phyloP scores from a whole-genome alignment of 2,329 filamentous ascomycete genomes.

The Ambrosiella cleistominuta region DNA sequence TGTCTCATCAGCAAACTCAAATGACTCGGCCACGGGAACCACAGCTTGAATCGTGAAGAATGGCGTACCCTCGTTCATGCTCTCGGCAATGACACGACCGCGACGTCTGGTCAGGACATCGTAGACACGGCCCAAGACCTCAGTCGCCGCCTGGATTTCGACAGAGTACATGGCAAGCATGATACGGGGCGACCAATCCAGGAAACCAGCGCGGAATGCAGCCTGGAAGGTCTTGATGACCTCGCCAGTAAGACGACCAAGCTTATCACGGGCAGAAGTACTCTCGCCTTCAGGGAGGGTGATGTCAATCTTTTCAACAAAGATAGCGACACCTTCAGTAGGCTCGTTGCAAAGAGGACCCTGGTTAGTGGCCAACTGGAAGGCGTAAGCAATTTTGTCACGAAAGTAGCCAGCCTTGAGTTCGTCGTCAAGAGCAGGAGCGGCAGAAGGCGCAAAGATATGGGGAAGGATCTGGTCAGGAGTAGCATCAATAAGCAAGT shows the following conservation, averaged over 20 bases:
- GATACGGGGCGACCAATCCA: slow-evolving; percentile 92
- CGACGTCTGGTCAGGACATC: slow-evolving; percentile 90
- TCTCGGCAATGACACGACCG: slow-evolving; percentile 75
- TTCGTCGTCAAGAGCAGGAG: slow-evolving; percentile 28
- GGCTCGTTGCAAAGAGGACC: slow-evolving; percentile 87
- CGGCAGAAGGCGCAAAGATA: slow-evolving; percentile 34
- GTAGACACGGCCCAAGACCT: slow-evolving; percentile 90
- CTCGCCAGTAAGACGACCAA: slow-evolving; percentile 76
- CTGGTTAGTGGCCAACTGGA: slow-evolving; percentile 78
- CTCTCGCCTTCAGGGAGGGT: slow-evolving; percentile 35
- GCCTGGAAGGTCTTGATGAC: slow-evolving; percentile 78
- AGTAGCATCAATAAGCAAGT: slow-evolving; percentile 72
- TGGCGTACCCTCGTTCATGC: slow-evolving; percentile 84
- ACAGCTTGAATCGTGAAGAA: slow-evolving; percentile 88
- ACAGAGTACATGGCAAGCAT: slow-evolving; percentile 96
- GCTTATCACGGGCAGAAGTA: slow-evolving; percentile 25
- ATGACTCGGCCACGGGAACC: slow-evolving; percentile 83
- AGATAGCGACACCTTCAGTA: slow-evolving; percentile 79
- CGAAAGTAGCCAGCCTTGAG: slow-evolving; percentile 52
- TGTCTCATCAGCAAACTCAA: slow-evolving; percentile 93
- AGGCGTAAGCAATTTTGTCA: slow-evolving; percentile 84
- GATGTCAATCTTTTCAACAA: slow-evolving; percentile 63
- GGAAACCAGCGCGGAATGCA: slow-evolving; percentile 66
- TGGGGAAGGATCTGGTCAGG: slow-evolving; percentile 51
- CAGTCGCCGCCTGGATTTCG: slow-evolving; percentile 90